Percentiles rank a stretch among this genome's conserved stretches.
These are phyloP conservation scores for Pythium dissotocum DNA, from an alignment of 352 stramenopile genomes.

Conservation along the genomic window DNA sequence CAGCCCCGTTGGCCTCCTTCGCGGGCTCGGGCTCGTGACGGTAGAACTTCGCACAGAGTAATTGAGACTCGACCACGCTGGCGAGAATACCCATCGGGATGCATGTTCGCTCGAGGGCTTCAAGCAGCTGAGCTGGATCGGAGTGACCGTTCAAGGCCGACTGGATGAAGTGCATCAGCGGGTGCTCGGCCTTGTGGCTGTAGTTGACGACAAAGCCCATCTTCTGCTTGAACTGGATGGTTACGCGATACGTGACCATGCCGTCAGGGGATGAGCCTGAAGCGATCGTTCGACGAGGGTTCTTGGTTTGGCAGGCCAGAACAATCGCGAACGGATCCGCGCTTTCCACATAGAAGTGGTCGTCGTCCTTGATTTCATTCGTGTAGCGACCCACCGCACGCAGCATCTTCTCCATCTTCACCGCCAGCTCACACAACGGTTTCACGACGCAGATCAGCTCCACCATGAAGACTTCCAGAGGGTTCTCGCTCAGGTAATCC, in stretches of 20 bases:
- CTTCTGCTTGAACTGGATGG: constrained; percentile 87
- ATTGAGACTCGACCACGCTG: constrained; percentile 80
- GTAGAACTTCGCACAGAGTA: constrained; percentile 85
- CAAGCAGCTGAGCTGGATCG: constrained; percentile 75
- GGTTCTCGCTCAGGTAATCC: constrained; percentile 81
- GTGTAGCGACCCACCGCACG: constrained; percentile 63
- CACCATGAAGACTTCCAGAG: constrained; percentile 85
- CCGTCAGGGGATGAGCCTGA: constrained; percentile 71
- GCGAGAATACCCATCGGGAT: constrained; percentile 84
- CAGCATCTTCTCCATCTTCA: constrained; percentile 81
- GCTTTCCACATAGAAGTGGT: constrained; percentile 84
- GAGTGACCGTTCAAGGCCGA: constrained; percentile 81
- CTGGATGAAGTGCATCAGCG: constrained; percentile 86
- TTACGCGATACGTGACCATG: constrained; percentile 76
- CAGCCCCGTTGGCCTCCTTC: constrained; percentile 39
- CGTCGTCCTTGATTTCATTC: constrained; percentile 69
- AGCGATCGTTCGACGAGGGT: constrained; percentile 69
- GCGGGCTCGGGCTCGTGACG: constrained; percentile 52
- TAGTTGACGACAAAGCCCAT: constrained; percentile 88
- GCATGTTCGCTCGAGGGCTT: constrained; percentile 81
- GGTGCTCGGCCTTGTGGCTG: constrained; percentile 85
- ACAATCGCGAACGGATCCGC: constrained; percentile 85
- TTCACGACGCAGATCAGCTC: constrained; percentile 87
- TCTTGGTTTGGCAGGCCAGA: constrained; percentile 68
- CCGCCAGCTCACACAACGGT: constrained; percentile 79